Percentiles rank a stretch among this genome's conserved stretches.
phyloP scores from a whole-genome alignment of 805 yeast species.

The Kuraishia floccosa region DNA sequence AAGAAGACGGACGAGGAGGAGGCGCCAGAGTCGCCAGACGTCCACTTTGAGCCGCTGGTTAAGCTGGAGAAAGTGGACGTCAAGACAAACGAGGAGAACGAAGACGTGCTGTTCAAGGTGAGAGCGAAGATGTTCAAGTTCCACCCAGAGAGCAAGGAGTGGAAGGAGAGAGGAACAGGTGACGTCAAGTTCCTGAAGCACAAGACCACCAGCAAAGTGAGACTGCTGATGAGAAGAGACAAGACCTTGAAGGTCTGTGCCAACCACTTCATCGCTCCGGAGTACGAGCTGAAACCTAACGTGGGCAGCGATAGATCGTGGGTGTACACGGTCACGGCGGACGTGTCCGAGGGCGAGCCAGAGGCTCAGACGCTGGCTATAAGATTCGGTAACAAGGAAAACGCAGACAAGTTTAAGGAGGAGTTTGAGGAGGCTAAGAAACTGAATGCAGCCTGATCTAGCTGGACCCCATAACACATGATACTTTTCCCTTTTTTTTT shows the following conservation, averaged over 20 bases:
- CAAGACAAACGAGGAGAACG: slow-evolving; percentile 90
- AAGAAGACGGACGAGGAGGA: slow-evolving; percentile 36
- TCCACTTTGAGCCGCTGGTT: slow-evolving; percentile 94
- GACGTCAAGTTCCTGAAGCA: slow-evolving; percentile 94
- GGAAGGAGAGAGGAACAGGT: slow-evolving; percentile 99
- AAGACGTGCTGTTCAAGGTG: slow-evolving; percentile 72
- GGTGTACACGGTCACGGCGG: slow-evolving; percentile 94
- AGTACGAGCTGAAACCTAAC: slow-evolving; percentile 77
- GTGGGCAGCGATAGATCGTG: slow-evolving; percentile 97
- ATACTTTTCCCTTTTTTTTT: too few species aligned
- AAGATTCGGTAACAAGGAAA: slow-evolving; percentile 84
- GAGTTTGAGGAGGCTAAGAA: slow-evolving; percentile 80
- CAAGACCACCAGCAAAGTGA: slow-evolving; percentile 68
- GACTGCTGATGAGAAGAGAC: slow-evolving; percentile 97
- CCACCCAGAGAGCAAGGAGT: slow-evolving; percentile 70
- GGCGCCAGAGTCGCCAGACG: slow-evolving; percentile 64
- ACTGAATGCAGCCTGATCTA: too few species aligned
- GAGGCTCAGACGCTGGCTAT: slow-evolving; percentile 96
- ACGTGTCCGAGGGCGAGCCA: slow-evolving; percentile 89
- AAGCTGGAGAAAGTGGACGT: slow-evolving; percentile 93
- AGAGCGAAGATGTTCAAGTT: slow-evolving; percentile 94
- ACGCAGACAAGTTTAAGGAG: slow-evolving; percentile 92
- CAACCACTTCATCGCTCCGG: slow-evolving; percentile 81
- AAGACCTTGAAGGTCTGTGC: slow-evolving; percentile 97
- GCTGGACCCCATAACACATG: too few species aligned